Conservation (phyloP, 495 filamentous ascomycete genomes). For the Aspergillus asperescens region DNA sequence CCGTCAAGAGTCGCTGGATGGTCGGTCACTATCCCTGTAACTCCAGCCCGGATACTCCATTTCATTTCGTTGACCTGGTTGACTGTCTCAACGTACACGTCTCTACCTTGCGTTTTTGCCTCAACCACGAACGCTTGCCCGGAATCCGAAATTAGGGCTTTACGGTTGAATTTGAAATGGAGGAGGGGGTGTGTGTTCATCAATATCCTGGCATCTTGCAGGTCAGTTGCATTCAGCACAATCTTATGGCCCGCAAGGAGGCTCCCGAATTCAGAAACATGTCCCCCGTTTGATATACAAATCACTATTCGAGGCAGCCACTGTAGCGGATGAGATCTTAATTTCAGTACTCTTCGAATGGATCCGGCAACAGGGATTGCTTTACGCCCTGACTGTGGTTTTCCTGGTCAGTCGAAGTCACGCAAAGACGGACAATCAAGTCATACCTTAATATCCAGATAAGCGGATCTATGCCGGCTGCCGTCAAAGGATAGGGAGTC, state of each 20-base stretch:
- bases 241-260: not conserved
- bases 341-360: not conserved
- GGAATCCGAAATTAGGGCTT: not conserved
- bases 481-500: not conserved
- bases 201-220: not conserved
- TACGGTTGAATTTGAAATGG: not conserved
- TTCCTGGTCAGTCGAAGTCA: not conserved
- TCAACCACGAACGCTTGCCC: not conserved
- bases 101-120: not conserved
- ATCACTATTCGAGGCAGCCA: not conserved
- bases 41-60: not conserved
- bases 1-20: not conserved
- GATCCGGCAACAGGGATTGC: not conserved
- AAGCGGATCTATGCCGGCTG: too few relatives aligned
- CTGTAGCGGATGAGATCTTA: not conserved
- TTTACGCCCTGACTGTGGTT: not conserved
- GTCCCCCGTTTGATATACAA: not conserved
- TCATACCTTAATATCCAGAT: not conserved
- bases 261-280: not conserved
- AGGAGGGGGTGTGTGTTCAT: not conserved
- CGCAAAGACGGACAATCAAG: not conserved
- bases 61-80: not conserved
- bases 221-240: too few relatives aligned
- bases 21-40: not conserved
- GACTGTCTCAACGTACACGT: not conserved